phyloP scores from a whole-genome alignment of 352 stramenopile genomes.

The Phytophthora parvispora region DNA sequence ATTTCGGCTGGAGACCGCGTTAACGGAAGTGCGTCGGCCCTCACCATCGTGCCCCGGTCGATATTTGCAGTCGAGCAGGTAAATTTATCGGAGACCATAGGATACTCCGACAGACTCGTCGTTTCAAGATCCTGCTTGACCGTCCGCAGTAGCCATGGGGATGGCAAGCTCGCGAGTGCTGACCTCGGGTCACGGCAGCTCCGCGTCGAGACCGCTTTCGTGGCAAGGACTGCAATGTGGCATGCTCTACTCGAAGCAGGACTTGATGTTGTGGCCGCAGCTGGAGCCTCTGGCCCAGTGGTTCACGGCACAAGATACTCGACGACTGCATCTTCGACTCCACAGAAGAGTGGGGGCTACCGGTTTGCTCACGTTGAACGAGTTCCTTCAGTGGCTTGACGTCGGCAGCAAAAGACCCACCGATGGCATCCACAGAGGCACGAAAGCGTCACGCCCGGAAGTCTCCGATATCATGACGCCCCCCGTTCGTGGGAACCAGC shows the following conservation, averaged over 20 bases:
- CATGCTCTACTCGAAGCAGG: conserved; percentile 58
- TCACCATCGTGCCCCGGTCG: conserved; percentile 9
- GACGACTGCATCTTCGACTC: conserved; percentile 44
- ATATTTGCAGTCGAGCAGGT: no score
- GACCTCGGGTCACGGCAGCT: conserved; percentile 5
- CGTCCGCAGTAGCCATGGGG: conserved; percentile 14
- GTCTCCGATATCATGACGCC: conserved; percentile 64
- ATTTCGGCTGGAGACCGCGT: conserved; percentile 38
- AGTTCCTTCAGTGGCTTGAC: conserved; percentile 65
- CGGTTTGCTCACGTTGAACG: conserved; percentile 48
- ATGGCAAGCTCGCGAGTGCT: conserved; percentile 27
- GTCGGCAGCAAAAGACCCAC: conserved; percentile 7
- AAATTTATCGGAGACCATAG: conserved; percentile 31
- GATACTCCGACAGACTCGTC: conserved; percentile 12
- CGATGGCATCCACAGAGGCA: not conserved
- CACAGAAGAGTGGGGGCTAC: conserved; percentile 27
- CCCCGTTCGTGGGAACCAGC: conserved; percentile 22
- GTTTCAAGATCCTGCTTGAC: conserved; percentile 14
- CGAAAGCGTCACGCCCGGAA: conserved; percentile 9
- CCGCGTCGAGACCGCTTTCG: not conserved
- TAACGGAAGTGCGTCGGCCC: conserved; percentile 24
- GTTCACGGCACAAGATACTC: conserved; percentile 67
- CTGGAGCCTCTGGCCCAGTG: conserved; percentile 63
- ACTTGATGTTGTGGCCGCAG: conserved; percentile 74
- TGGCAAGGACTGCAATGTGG: conserved; percentile 48